Base-by-base conservation (phyloP, 208 protist species). In the Trypanosoma rangeli region DNA sequence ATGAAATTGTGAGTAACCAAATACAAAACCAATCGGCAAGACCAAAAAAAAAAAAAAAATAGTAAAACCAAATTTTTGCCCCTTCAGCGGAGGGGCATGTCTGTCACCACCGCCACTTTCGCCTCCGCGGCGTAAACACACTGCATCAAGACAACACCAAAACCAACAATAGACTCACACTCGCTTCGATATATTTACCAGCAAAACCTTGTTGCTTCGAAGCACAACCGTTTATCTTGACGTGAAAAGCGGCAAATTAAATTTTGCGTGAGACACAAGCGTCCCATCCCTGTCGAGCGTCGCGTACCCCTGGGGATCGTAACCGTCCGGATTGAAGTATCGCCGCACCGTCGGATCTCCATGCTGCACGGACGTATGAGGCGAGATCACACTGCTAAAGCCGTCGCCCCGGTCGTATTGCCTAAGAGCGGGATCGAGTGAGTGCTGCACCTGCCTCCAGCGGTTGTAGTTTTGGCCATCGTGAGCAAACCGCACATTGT, bases 401-500 rank as follows among this genome's bases (percentile, higher is more conserved):
- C 39, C 48, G n/a, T 64, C 66, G 26, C 16, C 33, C 3, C 55
- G 26, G 39, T 37, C 26, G 1, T 59, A 54, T 16, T 49, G 64
- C 24, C 56, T 49, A 16, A 73, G 46, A 39, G 4, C 54, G 3
- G 83, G 57, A 33, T 90, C 86, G 1, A 95, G 53, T 28, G 76
- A 83, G 76, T 92, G 87, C 20, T 90, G 82, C 5, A 93, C 87
- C 55, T 89, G 81, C 64, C 78, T 71, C 90, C 90, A 95, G 15
- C 73, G 77, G 53, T 85, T 86, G 58, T 85, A 89, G 46, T 80
- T 89, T 18, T 76, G 73, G 0, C 64, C 71, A 61, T 85, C 72
- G 64, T 95, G 87, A 13, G 89, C 31, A 73, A 86, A 95, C 31
- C 90, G 86, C 4, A 90, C 33, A 69, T 90, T 90, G 65, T 95